Conservation (phyloP, 2,329 filamentous ascomycete genomes). For the Fusarium graminum region DNA sequence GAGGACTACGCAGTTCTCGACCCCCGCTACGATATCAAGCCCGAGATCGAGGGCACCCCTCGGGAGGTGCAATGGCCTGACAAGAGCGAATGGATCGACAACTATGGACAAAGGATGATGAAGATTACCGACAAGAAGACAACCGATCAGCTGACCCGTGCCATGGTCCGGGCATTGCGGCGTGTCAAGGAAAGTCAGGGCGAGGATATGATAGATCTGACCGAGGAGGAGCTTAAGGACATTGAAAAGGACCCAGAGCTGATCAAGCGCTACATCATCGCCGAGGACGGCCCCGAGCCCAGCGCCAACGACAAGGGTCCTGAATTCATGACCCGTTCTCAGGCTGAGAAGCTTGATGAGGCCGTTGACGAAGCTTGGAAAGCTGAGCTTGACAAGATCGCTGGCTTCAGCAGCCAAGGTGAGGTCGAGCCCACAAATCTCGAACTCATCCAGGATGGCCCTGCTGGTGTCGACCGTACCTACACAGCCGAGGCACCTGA, state of each 20-base stretch:
- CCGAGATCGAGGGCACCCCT: conserved; percentile 62
- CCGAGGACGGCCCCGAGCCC: conserved; percentile 48
- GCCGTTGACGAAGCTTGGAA: conserved; percentile 55
- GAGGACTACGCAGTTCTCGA: conserved; percentile 86
- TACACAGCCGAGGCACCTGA: conserved; percentile 62
- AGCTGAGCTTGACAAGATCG: conserved; percentile 55
- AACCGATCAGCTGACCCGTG: conserved; percentile 58
- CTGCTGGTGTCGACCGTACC: conserved; percentile 52
- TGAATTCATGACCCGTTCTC: conserved; percentile 52
- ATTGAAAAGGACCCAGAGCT: conserved; percentile 58
- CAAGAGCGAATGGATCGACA: conserved; percentile 69
- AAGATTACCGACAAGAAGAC: conserved; percentile 59
- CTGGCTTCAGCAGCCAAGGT: conserved; percentile 48
- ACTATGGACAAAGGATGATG: conserved; percentile 66
- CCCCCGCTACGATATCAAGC: conserved; percentile 81
- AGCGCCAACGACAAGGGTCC: conserved; percentile 46
- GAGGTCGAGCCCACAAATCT: conserved; percentile 53
- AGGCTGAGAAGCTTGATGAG: conserved; percentile 56
- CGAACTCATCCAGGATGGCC: conserved; percentile 55
- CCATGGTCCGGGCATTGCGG: conserved; percentile 59
- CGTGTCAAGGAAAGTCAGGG: conserved; percentile 59
- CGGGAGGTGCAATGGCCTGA: conserved; percentile 70
- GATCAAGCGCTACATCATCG: conserved; percentile 55
- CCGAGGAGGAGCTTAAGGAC: conserved; percentile 61
- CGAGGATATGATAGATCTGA: conserved; percentile 62